Evolutionary conservation across 441 rosid genomes (phyloP).

Genomic region (Adansonia rubrostipa): DNA sequence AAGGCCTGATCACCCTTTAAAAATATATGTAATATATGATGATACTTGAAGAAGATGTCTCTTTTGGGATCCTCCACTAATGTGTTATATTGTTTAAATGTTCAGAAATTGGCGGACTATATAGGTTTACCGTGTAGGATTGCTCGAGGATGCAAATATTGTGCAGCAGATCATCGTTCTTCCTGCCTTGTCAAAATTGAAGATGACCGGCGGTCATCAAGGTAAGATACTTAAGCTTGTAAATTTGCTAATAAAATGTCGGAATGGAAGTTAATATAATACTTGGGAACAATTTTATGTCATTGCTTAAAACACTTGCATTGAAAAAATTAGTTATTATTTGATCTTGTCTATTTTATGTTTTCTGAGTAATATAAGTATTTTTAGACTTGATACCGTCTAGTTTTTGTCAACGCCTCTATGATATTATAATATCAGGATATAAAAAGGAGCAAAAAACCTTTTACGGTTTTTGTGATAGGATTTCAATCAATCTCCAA

Average conservation of each 20-base stretch:
- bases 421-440: not conserved
- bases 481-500: not conserved
- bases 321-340: not conserved
- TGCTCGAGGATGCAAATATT: constrained; percentile 92
- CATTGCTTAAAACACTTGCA: not conserved
- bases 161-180: constrained; percentile 78
- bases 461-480: not conserved
- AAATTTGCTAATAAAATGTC: not conserved
- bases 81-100: constrained; percentile 8
- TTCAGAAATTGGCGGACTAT: constrained; percentile 94
- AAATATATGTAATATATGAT: not conserved
- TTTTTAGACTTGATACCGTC: constrained; percentile 18
- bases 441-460: not conserved
- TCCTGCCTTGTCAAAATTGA: constrained; percentile 94
- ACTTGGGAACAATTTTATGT: not conserved
- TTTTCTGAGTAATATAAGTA: constrained; percentile 28
- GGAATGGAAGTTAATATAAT: not conserved
- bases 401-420: not conserved
- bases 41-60: not conserved
- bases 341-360: constrained; percentile 2
- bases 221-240: constrained; percentile 42
- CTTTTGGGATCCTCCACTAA: constrained; percentile 20
- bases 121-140: constrained; percentile 97
- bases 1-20: constrained; percentile 9
- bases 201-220: constrained; percentile 65